phyloP scores from a whole-genome alignment of 176 grass and related monocot species.

The Zoysia japonica region DNA sequence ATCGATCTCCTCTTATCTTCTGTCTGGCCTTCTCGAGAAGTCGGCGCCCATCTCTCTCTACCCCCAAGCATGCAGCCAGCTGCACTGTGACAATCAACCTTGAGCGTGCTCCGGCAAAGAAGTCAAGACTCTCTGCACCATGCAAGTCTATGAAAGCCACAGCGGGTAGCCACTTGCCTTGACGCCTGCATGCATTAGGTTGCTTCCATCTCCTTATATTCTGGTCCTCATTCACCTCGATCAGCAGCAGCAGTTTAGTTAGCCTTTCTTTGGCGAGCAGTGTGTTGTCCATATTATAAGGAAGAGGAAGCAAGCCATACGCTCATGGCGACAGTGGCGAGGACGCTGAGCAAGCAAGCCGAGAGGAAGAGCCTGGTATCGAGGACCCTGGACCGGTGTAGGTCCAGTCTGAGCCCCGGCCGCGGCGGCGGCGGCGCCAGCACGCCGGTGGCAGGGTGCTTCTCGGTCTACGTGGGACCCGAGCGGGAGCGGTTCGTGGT shows the following conservation, averaged over 20 bases:
- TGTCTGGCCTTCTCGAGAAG: neutral
- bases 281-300: neutral
- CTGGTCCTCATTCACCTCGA: neutral
- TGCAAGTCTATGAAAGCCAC: neutral
- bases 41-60: neutral
- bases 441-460: conserved; percentile 58
- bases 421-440: conserved; percentile 2
- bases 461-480: conserved; percentile 76
- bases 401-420: conserved; percentile 31
- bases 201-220: neutral
- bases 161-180: neutral
- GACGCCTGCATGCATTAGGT: neutral
- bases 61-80: neutral
- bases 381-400: conserved; percentile 57
- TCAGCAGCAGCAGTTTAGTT: neutral
- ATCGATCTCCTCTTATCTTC: neutral
- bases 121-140: conserved; percentile 13
- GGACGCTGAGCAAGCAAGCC: conserved; percentile 34
- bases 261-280: neutral
- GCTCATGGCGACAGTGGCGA: conserved; percentile 26
- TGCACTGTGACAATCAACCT: neutral
- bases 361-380: conserved; percentile 48
- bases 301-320: too few species aligned
- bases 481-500: conserved; percentile 73
- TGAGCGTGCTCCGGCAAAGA: neutral